Base-by-base conservation (phyloP, 2,329 filamentous ascomycete species). In the Gremmenia infestans region DNA sequence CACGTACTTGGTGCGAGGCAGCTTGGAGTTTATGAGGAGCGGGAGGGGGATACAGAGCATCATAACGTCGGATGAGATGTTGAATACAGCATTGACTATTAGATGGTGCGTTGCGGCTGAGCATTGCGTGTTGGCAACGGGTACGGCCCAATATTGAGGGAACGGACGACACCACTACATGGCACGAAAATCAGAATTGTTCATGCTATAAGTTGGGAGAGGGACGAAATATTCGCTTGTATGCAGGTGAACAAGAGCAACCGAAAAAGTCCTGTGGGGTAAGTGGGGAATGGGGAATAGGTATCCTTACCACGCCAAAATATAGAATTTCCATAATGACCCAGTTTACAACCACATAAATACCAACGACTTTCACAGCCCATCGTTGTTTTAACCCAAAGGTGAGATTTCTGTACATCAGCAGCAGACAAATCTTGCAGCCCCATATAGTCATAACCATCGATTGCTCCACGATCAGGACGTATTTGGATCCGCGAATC, bases 1-100 rank as follows among this genome's bases (percentile, higher is more conserved):
- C 48, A 63, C 58, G 32, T 57, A 68, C 65, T 66, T 64, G 45
- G 57, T 32, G 39, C 52, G 49, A 25, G 67, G 66, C 5, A 85
- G 71, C 47, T 76, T 74, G 1, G 82, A 75, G 25, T 74, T 61
- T 5, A 69, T 54, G 17, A 69, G 63, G 39, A 79, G 65, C 1
- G 81, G 81, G 59, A 85, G 73, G 1, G 81, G 81, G 19, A 86
- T 77, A 3, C 74, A 64, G 28, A 86, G 77, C 65, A 86, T 84
- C 71, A 81, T 74, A 2, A 83, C 39, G 60, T 86, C 83, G 25
- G 81, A 83, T 2, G 78, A 77, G 49, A 85, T 78, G 61, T 86
- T 86, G 65, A 86, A 77, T 4, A 76, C 73, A 1, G 79, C 77
- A 56, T 85, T 82, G 15, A 79, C 78, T 50, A 83, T 82, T 11